Base-by-base conservation (phyloP, 805 yeast species). In the Jamesozyma spencerorum region DNA sequence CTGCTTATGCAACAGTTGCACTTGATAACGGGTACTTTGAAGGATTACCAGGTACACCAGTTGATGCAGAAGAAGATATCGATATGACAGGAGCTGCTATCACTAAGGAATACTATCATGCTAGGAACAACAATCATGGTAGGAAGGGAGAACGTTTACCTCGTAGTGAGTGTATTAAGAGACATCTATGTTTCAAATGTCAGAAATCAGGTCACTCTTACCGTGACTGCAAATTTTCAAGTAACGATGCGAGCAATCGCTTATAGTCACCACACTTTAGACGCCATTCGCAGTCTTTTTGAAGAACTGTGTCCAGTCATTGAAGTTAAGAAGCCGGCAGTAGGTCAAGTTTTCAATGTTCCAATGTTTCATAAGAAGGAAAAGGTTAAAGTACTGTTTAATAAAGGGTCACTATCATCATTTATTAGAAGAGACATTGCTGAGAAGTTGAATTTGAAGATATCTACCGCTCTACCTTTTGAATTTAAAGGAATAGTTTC, bases 391-490 rank as follows among this genome's bases (percentile, higher is more conserved):
- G 31, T 29, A 24, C n/a, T 40, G 29, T 22, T 40, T 24, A 39
- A 40, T 19, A 35, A 30, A 31, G 43, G 39, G 8, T 40, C 43
- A 11, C 39, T 39, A 17, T 24, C 39, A 11, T 40, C 43, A 31
- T 40, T 40, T 31, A 35, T 40, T 28, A 27, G 39, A 4, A 28
- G 15, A 22, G 36, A 35, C 15, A 31, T 36, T n/a, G 36, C 30
- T 4, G 13, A 35, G 3, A 2, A 15, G 14, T 34, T 40, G 2
- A 17, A 31, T 5, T 32, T 40, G 22, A 17, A 20, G 14, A 22
- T 18, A 11, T 30, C 24, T n/a, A 13, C 18, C 6, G 29, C 43
- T 4, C 43, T 32, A 20, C 39, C 31, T 7, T 35, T 40, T 13
- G 17, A 29, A 20, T 30, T 40, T 31, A 30, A 27, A 26, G 39